A percentile compares a stretch with the other conserved stretches of the same genome.
These are phyloP conservation scores for Moniliophthora roreri DNA, from an alignment of 1,284 basidiomycete species.

Conservation along the genomic window DNA sequence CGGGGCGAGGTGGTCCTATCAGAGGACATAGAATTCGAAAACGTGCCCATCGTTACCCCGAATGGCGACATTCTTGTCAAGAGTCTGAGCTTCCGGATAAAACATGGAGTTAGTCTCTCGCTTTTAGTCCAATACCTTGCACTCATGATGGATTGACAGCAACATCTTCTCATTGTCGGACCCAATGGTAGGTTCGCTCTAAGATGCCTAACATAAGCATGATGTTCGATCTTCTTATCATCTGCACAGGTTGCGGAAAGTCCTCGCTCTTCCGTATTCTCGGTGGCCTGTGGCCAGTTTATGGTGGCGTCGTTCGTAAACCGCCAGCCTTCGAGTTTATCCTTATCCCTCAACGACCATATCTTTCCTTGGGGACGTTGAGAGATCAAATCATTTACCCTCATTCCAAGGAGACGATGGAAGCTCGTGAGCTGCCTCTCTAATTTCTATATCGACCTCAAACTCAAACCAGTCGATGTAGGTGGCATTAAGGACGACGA, in stretches of 20 bases:
- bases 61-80: conserved; percentile 92
- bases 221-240: conserved; percentile 1
- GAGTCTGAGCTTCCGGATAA: conserved; percentile 86
- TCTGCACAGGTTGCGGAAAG: conserved; percentile 72
- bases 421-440: conserved; percentile 47
- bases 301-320: conserved; percentile 93
- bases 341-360: conserved; percentile 95
- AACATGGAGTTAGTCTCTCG: conserved; percentile 71
- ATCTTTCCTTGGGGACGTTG: conserved; percentile 90
- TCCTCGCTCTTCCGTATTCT: conserved; percentile 92
- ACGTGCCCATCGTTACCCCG: conserved; percentile 94
- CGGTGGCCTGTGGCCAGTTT: conserved; percentile 96
- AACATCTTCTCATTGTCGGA: conserved; percentile 90
- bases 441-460: background rate
- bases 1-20: conserved; percentile 82
- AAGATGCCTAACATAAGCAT: conserved; percentile 5
- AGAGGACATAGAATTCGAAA: conserved; percentile 88
- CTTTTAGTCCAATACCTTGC: conserved; percentile 3
- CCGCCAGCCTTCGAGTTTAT: conserved; percentile 90
- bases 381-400: conserved; percentile 93
- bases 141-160: conserved; percentile 39
- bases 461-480: conserved; percentile 21
- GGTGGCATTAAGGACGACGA: conserved; percentile 78
- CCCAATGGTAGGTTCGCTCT: conserved; percentile 68
- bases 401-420: conserved; percentile 79